Percentiles rank a stretch among this genome's conserved stretches.
Evolutionary conservation across 176 grass and related monocot species (phyloP).

Genomic region (Poa annua): DNA sequence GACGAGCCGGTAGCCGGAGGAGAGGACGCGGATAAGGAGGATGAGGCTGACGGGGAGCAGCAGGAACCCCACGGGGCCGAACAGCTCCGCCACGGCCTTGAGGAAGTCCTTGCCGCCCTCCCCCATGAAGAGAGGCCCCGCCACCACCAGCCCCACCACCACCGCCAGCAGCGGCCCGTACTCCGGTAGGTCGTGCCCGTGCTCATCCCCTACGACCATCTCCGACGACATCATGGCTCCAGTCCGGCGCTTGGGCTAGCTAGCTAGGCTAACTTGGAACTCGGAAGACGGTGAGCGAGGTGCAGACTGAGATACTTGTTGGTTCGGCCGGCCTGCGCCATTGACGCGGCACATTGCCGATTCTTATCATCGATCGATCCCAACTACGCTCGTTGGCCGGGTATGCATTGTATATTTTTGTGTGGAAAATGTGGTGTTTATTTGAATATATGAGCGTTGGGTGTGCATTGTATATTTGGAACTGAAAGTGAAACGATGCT

Average conservation of each 20-base stretch:
- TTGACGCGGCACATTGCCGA: background rate
- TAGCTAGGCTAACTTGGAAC: background rate
- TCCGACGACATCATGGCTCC: constrained; percentile 18
- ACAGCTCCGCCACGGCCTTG: constrained; percentile 40
- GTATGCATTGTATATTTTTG: background rate
- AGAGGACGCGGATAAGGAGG: constrained; percentile 80
- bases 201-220: background rate
- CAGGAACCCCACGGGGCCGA: constrained; percentile 63
- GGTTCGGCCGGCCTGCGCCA: background rate
- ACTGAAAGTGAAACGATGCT: background rate
- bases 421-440: too few species aligned
- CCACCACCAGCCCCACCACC: constrained; percentile 62
- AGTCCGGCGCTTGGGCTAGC: background rate
- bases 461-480: background rate
- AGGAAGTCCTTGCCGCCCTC: constrained; percentile 59
- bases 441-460: background rate
- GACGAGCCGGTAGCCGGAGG: constrained; percentile 53
- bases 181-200: constrained; percentile 23
- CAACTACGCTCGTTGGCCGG: background rate
- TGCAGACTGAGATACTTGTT: background rate
- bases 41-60: constrained; percentile 71
- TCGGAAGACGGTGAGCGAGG: background rate
- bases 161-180: constrained; percentile 67
- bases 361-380: constrained; percentile 14
- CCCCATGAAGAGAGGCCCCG: constrained; percentile 50